Evolutionary conservation across 2,329 filamentous ascomycete genomes (phyloP).

Genomic region (Xylaria sp.): DNA sequence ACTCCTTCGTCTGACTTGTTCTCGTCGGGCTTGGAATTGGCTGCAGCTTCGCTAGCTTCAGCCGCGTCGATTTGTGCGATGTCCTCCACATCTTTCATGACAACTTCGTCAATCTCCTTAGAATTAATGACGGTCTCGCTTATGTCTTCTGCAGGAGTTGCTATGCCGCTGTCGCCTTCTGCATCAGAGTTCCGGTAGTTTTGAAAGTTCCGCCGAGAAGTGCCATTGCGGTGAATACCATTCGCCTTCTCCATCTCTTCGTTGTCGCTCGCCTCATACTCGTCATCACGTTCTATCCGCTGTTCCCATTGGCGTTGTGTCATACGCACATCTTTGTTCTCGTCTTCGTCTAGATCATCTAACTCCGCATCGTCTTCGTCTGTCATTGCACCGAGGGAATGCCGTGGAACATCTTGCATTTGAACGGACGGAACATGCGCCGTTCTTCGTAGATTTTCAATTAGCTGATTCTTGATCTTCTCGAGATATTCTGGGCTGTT

Average conservation of each 20-base stretch:
- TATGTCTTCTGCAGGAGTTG: constrained; percentile 53
- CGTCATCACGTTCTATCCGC: constrained; percentile 78
- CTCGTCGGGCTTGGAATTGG: constrained; percentile 39
- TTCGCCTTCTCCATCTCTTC: constrained; percentile 81
- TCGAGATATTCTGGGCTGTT: constrained; percentile 86
- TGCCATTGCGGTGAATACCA: constrained; percentile 69
- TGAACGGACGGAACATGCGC: constrained; percentile 90
- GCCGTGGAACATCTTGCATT: constrained; percentile 79
- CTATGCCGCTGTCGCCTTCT: constrained; percentile 56
- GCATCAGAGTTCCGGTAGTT: constrained; percentile 61
- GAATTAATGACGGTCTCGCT: constrained; percentile 52
- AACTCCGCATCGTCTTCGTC: constrained; percentile 75
- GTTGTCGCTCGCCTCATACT: constrained; percentile 89
- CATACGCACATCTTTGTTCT: constrained; percentile 84
- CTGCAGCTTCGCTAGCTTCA: constrained; percentile 50
- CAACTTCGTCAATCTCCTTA: constrained; percentile 56
- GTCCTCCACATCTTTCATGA: constrained; percentile 49
- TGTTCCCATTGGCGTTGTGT: constrained; percentile 87
- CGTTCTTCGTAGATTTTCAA: constrained; percentile 88
- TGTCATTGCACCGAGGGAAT: constrained; percentile 70
- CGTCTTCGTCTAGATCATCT: constrained; percentile 81
- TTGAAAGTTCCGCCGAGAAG: constrained; percentile 61
- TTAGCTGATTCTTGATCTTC: constrained; percentile 81
- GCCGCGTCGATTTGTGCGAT: constrained; percentile 37
- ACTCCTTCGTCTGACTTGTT: constrained; percentile 39